Percentiles rank a stretch among this genome's conserved stretches.
Conservation (phyloP, 352 stramenopile genomes). For the Thraustotheca clavata region DNA sequence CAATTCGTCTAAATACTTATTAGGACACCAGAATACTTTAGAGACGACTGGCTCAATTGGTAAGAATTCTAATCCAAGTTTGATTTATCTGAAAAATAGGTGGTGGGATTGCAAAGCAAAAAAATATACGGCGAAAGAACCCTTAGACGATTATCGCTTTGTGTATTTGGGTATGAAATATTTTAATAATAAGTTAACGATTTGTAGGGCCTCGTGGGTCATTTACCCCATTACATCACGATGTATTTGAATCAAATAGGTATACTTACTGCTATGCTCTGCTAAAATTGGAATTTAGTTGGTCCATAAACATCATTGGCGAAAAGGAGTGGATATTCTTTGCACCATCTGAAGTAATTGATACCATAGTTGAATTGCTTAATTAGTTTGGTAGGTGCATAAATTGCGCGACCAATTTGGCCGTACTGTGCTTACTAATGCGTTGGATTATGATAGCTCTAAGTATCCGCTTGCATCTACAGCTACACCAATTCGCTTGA, state of each 20-base stretch:
- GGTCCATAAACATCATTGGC: constrained; percentile 94
- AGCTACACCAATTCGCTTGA: constrained; percentile 37
- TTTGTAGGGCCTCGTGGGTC: constrained; percentile 71
- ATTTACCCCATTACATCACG: constrained; percentile 90
- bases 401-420: constrained; percentile 73
- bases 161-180: constrained; percentile 86
- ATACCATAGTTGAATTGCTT: constrained; percentile 3
- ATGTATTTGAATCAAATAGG: constrained; percentile 95
- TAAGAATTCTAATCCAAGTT: constrained; percentile 24
- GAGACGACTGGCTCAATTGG: constrained; percentile 91
- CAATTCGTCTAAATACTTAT: constrained; percentile 36
- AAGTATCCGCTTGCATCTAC: constrained; percentile 47
- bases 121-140: neutral
- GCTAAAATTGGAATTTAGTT: constrained; percentile 38
- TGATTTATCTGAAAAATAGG: constrained; percentile 28
- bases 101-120: constrained; percentile 67
- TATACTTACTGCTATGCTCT: constrained; percentile 13
- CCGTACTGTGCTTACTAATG: constrained; percentile 42
- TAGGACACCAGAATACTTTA: constrained; percentile 79
- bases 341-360: constrained; percentile 55
- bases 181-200: neutral
- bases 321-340: constrained; percentile 92
- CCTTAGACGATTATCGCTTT: constrained; percentile 90
- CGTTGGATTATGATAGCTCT: constrained; percentile 32
- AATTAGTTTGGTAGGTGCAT: constrained; percentile 35